Conservation (phyloP, 192 early-diverging fungal genomes). For the Mortierella antarctica region DNA sequence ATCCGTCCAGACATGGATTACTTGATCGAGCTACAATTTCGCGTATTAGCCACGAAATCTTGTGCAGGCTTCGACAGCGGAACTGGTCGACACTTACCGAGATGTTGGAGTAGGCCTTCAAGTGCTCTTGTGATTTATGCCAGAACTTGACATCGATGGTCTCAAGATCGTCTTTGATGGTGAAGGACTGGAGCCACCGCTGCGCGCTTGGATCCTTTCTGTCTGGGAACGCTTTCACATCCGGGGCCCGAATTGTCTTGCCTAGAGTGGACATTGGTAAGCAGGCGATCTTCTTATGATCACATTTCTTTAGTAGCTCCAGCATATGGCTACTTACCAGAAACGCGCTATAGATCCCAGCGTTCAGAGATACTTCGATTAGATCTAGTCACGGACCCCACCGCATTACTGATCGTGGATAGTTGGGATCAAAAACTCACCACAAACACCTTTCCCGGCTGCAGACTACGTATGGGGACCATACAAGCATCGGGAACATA, state of each 20-base stretch:
- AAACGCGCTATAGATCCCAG: slow-evolving; percentile 11
- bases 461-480: slow-evolving; percentile 31
- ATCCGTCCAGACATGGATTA: slow-evolving; percentile 42
- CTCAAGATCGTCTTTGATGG: slow-evolving; percentile 40
- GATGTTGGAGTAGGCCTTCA: slow-evolving; percentile 18
- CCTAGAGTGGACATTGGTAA: neutral
- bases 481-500: slow-evolving; percentile 21
- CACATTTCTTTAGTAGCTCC: neutral
- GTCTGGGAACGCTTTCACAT: slow-evolving; percentile 27
- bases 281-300: neutral
- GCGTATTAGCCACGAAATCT: neutral
- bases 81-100: slow-evolving; percentile 7
- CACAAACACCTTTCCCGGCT: neutral
- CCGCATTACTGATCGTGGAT: no score
- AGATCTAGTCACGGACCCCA: no score
- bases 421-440: neutral
- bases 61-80: neutral
- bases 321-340: slow-evolving; percentile 6
- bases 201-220: slow-evolving; percentile 13
- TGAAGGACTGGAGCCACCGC: slow-evolving; percentile 33
- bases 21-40: slow-evolving; percentile 36
- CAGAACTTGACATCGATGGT: slow-evolving; percentile 43
- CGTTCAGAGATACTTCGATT: no score
- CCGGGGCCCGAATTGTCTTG: slow-evolving; percentile 20
- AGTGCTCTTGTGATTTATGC: slow-evolving; percentile 40